These are phyloP conservation scores for Scleroderma citrinum DNA, from an alignment of 768 basidiomycete genomes.

Conservation along the genomic window DNA sequence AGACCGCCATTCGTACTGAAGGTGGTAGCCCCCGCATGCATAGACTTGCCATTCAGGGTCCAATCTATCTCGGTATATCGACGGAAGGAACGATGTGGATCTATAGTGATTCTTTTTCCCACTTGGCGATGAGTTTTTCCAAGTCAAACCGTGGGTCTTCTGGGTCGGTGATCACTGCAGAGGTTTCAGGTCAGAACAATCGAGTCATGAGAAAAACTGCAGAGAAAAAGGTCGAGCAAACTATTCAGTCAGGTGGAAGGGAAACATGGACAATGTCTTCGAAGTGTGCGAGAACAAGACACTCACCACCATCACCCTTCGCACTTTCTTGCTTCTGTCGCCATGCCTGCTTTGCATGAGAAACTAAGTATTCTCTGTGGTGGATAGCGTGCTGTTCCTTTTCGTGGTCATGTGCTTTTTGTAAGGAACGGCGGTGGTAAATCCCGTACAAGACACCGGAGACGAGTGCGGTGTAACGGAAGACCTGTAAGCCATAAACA, in stretches of 20 bases:
- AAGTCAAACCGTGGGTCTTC: slow-evolving; percentile 95
- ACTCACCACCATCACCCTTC: slow-evolving; percentile 54
- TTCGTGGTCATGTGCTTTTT: slow-evolving; percentile 70
- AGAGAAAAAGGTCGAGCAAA: neutral
- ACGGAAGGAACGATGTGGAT: slow-evolving; percentile 15
- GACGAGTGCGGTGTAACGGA: slow-evolving; percentile 87
- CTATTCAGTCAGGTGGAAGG: neutral
- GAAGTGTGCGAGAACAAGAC: slow-evolving; percentile 3
- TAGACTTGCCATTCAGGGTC: neutral
- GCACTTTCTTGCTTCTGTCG: slow-evolving; percentile 62
- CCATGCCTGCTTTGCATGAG: slow-evolving; percentile 87
- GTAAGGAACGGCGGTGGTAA: slow-evolving; percentile 85
- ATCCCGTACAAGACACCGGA: slow-evolving; percentile 89
- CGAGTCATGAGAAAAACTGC: neutral
- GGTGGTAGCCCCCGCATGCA: neutral
- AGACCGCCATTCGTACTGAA: too few relatives aligned
- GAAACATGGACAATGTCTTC: neutral
- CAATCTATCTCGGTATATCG: slow-evolving; percentile 26
- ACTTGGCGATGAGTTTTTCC: slow-evolving; percentile 78
- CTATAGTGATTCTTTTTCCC: slow-evolving; percentile 65
- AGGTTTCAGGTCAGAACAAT: slow-evolving; percentile 8
- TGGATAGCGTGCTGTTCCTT: slow-evolving; percentile 71
- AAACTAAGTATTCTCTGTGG: slow-evolving; percentile 69
- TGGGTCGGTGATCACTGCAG: slow-evolving; percentile 82
- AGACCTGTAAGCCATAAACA: slow-evolving; percentile 52